Base-by-base conservation (phyloP, 768 basidiomycete genomes). In the Tubosaeta sp. region DNA sequence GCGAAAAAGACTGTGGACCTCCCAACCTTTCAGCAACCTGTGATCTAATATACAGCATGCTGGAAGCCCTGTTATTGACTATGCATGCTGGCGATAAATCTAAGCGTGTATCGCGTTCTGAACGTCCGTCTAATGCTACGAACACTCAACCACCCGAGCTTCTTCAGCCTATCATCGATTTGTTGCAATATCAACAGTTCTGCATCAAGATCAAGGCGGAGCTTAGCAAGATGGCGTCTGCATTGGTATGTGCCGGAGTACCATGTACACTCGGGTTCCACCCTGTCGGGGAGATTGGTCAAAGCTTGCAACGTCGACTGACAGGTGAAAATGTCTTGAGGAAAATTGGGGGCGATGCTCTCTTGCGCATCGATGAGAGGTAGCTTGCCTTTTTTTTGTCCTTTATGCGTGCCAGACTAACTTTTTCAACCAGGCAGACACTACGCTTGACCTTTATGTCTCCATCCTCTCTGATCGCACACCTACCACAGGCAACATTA, bases 141-240 rank as follows among this genome's bases (percentile, higher is more conserved):
- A 55, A 32, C 17, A n/a, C 19, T 6, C 54, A 52, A 31, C 53
- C 59, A 7, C 46, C 73, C 14, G 73, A 75, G 3, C 67, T 91
- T 34, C 75, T 93, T 14, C 86, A 84, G 37, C 87, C 87, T 0
- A 73, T 91, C 55, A 84, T 91, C 54, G 88, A 91, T 63, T 59
- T 91, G 29, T 68, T 92, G 38, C 91, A 91, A 67, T 93, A 92
- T 63, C 79, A 81, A 59, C 80, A 81, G 25, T 91, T 93, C 65
- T 86, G 85, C 62, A 66, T 75, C 53, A 75, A 83, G 53, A 73
- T 91, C 43, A 76, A 79, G 55, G 50, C 65, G 1, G 86, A 89
- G 69, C 65, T 92, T 32, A 66, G 71, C 37, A 78, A 73, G 57
- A 75, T 82, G 50, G 72, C 72, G 8, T 46, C 54, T 17, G 80